A percentile compares a stretch with the other conserved stretches of the same genome.
Conservation (phyloP, 331 rosid species). For the Prunus yedoensis region DNA sequence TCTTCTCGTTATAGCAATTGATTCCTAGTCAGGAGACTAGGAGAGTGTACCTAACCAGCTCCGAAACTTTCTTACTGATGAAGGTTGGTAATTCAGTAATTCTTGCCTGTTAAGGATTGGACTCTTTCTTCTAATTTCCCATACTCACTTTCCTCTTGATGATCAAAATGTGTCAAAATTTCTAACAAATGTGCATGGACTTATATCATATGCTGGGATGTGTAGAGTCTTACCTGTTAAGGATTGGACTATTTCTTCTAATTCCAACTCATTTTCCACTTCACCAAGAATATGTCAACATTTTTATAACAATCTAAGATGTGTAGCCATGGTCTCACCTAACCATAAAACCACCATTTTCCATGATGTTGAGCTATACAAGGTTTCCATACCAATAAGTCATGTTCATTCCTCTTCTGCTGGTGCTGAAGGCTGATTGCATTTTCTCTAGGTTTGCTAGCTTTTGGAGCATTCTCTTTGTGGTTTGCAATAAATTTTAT, state of each 20-base stretch:
- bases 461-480: no score
- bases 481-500: no score
- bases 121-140: background rate
- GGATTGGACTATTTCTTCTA: background rate
- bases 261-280: background rate
- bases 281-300: no score
- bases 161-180: background rate
- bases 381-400: no score
- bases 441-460: no score
- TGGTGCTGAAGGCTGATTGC: no score
- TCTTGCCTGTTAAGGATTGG: constrained; percentile 1
- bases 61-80: background rate
- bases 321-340: no score
- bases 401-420: no score
- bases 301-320: no score
- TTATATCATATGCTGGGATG: no score
- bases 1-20: background rate
- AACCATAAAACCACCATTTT: no score
- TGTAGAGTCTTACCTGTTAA: background rate
- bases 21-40: background rate
- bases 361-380: no score
- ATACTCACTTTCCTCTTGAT: background rate
- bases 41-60: background rate
- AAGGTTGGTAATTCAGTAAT: background rate
- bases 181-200: background rate